Evolutionary conservation across 805 yeast genomes (phyloP), one percentile per base, ranked within the genome.

Genomic region (Sugiyamaella mastotermitis): DNA sequence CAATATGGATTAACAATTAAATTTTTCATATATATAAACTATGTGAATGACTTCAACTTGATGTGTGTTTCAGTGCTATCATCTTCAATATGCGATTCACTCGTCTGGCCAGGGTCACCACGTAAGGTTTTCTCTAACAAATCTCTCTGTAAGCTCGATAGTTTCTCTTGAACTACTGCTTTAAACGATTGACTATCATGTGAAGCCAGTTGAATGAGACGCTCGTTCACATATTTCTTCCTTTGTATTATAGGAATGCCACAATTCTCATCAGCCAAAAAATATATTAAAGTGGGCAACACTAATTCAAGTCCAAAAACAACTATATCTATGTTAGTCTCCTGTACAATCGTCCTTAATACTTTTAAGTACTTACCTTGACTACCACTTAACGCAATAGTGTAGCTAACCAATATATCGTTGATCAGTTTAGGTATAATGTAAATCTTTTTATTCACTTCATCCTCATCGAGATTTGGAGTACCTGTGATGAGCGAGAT

Each of bases 341-440:
- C n/a, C n/a, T 10, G 10, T 10, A 23, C 26, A 10, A 23, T 10
- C n/a, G n/a, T 23, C n/a, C n/a, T n/a, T n/a, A n/a, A n/a, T n/a
- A n/a, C 9, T 10, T 7, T 22, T 22, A 7, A 10, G 9, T 22
- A 15, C 30, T 29, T 21, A 32, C 62, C 60, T 4, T 54, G 53
- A 1, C 61, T 66, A 1, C 60, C 61, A 0, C 47, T 29, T 6
- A 65, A 45, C 9, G 57, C 51, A 47, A 66, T 72, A 2, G 68
- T 53, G 41, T 75, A 72, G 11, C 68, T 50, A 4, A 71, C 57
- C 32, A 79, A 51, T 17, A 77, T 61, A 42, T 78, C 83, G 35
- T 77, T 56, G 4, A 65, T 55, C 13, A 69, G 41, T 45, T 31
- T 45, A 9, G 54, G 36, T n/a, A 51, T 25, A 5, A 23, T 31